Evolutionary conservation across 2,329 filamentous ascomycete species (phyloP).

Genomic region (Beauveria asiatica): DNA sequence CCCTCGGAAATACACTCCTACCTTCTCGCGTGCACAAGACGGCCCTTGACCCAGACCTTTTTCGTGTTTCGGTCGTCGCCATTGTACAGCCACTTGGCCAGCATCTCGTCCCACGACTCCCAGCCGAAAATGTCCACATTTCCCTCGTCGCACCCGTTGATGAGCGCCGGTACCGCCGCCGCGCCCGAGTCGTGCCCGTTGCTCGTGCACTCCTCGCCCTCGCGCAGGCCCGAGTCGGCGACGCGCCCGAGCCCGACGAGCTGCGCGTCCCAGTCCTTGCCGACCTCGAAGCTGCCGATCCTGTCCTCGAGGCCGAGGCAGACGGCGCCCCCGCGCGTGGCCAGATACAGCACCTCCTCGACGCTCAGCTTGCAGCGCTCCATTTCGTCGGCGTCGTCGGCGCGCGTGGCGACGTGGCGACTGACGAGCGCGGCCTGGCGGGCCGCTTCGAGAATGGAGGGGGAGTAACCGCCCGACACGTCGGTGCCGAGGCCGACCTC

Average conservation of each 20-base stretch:
- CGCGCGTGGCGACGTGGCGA: slow-evolving; percentile 49
- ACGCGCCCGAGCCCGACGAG: slow-evolving; percentile 57
- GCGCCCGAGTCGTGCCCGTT: slow-evolving; percentile 2
- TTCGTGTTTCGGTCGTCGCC: slow-evolving; percentile 88
- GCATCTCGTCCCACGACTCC: slow-evolving; percentile 76
- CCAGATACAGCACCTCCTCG: slow-evolving; percentile 79
- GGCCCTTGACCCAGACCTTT: slow-evolving; percentile 81
- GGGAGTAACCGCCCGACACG: slow-evolving; percentile 77
- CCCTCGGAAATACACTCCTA: background rate
- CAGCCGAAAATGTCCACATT: slow-evolving; percentile 85
- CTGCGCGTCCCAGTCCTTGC: slow-evolving; percentile 88
- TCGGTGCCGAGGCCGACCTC: slow-evolving; percentile 85
- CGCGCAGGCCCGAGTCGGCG: slow-evolving; percentile 29
- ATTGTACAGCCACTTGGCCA: slow-evolving; percentile 92
- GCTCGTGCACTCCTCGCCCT: slow-evolving; percentile 15
- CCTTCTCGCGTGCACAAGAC: slow-evolving; percentile 59
- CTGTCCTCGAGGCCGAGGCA: slow-evolving; percentile 65
- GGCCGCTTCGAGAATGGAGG: slow-evolving; percentile 74
- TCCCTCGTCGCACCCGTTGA: slow-evolving; percentile 33
- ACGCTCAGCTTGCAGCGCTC: slow-evolving; percentile 63
- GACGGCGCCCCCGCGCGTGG: slow-evolving; percentile 76
- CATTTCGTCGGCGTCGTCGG: slow-evolving; percentile 20
- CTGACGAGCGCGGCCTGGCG: slow-evolving; percentile 73
- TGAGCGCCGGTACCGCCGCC: slow-evolving; percentile 12
- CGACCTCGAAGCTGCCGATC: slow-evolving; percentile 75